These are phyloP conservation scores for Mycena galericulata DNA, from an alignment of 768 basidiomycete genomes.

Conservation along the genomic window DNA sequence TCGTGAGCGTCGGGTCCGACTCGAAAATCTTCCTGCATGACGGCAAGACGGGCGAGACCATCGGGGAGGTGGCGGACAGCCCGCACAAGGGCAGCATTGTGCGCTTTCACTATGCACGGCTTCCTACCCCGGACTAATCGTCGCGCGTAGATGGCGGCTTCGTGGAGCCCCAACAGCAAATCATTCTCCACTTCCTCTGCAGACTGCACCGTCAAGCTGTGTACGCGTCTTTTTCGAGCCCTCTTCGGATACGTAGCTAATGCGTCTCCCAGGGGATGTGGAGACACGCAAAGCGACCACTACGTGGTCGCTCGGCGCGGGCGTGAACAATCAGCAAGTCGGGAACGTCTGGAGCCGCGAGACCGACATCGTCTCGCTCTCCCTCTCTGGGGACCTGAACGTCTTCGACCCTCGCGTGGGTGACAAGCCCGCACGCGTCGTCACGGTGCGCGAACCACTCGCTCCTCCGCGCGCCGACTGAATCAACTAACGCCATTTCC, in stretches of 20 bases:
- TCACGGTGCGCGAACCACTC: constrained; percentile 60
- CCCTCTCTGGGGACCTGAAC: constrained; percentile 84
- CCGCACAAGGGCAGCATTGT: constrained; percentile 84
- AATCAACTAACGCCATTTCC: not conserved
- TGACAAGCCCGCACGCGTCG: constrained; percentile 68
- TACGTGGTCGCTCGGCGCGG: constrained; percentile 80
- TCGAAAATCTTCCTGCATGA: constrained; percentile 90
- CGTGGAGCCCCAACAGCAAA: constrained; percentile 86
- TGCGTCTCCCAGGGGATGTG: constrained; percentile 76
- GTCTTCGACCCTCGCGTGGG: constrained; percentile 82
- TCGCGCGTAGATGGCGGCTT: constrained; percentile 68
- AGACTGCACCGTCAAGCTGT: constrained; percentile 89
- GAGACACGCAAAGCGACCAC: constrained; percentile 73
- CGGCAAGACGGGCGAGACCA: constrained; percentile 86
- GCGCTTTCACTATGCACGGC: constrained; percentile 43
- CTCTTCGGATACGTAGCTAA: not conserved
- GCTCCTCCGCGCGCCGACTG: no score
- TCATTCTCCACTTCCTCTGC: constrained; percentile 85
- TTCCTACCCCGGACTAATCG: not conserved
- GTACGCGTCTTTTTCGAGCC: constrained; percentile 60
- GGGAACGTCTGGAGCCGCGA: constrained; percentile 88
- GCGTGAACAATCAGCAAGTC: constrained; percentile 85
- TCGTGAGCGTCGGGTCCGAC: constrained; percentile 92
- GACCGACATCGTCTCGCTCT: constrained; percentile 82
- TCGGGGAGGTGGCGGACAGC: constrained; percentile 74